Conservation (phyloP, 192 early-diverging fungal species). For the Coemansia aciculifera region DNA sequence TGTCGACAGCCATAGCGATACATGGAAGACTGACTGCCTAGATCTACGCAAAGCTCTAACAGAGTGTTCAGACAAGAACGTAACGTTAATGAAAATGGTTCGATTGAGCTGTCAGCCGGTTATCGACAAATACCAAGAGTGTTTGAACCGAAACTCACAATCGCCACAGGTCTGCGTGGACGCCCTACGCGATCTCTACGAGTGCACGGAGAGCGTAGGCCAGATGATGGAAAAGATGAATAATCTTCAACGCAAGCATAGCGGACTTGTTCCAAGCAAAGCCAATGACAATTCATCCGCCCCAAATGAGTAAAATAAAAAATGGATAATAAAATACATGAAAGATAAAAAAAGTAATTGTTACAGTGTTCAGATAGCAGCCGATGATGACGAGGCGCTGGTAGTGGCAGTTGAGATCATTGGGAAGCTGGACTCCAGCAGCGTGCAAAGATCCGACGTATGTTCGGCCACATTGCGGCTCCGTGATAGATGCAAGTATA, state of each 20-base stretch:
- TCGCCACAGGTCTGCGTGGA: conserved; percentile 44
- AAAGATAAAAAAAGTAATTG: neutral
- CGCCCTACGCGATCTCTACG: conserved; percentile 45
- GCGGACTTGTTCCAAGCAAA: neutral
- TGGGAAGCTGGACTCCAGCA: conserved; percentile 30
- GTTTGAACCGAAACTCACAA: conserved; percentile 33
- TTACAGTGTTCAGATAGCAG: neutral
- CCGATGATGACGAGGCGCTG: neutral
- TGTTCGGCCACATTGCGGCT: conserved; percentile 38
- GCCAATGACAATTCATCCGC: neutral
- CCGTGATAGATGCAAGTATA: conserved; percentile 58
- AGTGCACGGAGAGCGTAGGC: conserved; percentile 54
- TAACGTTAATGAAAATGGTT: conserved; percentile 54
- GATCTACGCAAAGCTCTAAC: conserved; percentile 44
- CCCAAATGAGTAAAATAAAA: neutral
- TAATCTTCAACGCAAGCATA: conserved; percentile 31
- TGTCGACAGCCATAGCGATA: conserved; percentile 41
- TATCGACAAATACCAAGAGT: conserved; percentile 49
- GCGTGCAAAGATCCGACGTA: conserved; percentile 30
- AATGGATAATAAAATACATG: conserved; percentile 2
- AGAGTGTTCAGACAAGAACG: conserved; percentile 54
- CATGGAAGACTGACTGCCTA: conserved; percentile 46
- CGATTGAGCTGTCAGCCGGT: conserved; percentile 52
- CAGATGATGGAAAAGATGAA: conserved; percentile 54
- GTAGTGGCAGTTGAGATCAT: neutral